Base-by-base conservation (phyloP, 2,329 filamentous ascomycete species). In the Colletotrichum phormii region DNA sequence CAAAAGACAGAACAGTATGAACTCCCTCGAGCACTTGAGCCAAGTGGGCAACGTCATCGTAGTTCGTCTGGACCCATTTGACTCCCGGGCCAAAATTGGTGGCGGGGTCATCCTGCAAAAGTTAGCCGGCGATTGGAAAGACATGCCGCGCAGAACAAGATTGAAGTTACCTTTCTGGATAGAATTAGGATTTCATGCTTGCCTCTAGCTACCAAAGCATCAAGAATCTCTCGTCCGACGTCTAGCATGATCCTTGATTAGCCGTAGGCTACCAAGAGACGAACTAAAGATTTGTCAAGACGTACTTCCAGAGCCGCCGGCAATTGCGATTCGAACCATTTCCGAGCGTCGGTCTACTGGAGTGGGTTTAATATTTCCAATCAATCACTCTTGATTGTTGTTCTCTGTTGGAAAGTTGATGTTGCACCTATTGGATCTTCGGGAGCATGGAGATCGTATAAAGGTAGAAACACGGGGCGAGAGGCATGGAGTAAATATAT, bases 151-250 rank as follows among this genome's bases (percentile, higher is more conserved):
- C 22, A 11, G 3, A 35, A 13, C 6, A 12, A 0, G 8, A 12
- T 3, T 2, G 33, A n/a, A 4, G 5, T n/a, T 64, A 86, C 86
- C 61, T 82, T 85, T 74, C 89, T 82, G 1, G 83, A 87, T 2
- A 91, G 78, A 24, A 91, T 80, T 0, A 83, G 78, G 58, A 91
- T 87, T 0, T 89, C 81, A 69, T 91, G 89, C 66, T 86, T 89
- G 11, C 82, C 82, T 4, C 82, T 81, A 3, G 84, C 83, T 3
- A 88, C 76, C 0, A 90, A 81, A 4, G 79, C 82, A 70, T 90
- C 87, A 26, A 90, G 79, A 11, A 91, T 77, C 76, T 89, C 88
- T 54, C 80, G 82, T 2, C 85, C 86, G 59, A 91, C 85, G 67
- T 88, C 88, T 90, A 4, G 22, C 15, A 0, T 13, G 2, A 9